Conservation (phyloP, 2,329 filamentous ascomycete species). For the Colletotrichum australisinense region DNA sequence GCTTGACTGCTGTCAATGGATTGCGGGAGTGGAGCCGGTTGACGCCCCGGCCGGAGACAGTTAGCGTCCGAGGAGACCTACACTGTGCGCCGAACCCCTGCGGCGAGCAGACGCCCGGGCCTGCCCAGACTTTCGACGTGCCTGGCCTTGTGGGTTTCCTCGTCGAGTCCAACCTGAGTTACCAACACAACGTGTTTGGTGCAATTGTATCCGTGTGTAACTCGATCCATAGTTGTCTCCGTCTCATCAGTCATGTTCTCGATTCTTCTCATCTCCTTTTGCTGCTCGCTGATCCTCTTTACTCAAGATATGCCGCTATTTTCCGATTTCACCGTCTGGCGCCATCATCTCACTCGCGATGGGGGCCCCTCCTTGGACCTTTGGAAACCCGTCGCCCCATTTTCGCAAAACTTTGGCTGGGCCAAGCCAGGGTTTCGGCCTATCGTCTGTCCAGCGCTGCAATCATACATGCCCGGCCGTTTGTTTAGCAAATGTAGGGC, state of each 20-base stretch:
- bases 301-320: not conserved
- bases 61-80: not conserved
- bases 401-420: not conserved
- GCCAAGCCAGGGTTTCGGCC: not conserved
- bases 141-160: not conserved
- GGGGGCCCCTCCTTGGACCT: not conserved
- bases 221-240: not conserved
- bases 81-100: conserved; percentile 24
- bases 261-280: not conserved
- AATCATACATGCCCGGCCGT: not conserved
- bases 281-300: no score
- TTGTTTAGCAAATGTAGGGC: not conserved
- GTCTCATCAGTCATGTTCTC: not conserved
- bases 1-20: not conserved
- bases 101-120: conserved; percentile 4
- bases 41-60: conserved; percentile 11
- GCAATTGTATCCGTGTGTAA: not conserved
- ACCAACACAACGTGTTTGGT: not conserved
- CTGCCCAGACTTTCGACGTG: conserved; percentile 12
- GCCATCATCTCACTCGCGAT: not conserved
- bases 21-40: conserved; percentile 18
- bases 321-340: not conserved
- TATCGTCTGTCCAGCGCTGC: not conserved
- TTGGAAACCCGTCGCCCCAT: not conserved
- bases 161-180: not conserved